phyloP scores from a whole-genome alignment of 805 yeast genomes.

The Metschnikowia peoriensis region DNA sequence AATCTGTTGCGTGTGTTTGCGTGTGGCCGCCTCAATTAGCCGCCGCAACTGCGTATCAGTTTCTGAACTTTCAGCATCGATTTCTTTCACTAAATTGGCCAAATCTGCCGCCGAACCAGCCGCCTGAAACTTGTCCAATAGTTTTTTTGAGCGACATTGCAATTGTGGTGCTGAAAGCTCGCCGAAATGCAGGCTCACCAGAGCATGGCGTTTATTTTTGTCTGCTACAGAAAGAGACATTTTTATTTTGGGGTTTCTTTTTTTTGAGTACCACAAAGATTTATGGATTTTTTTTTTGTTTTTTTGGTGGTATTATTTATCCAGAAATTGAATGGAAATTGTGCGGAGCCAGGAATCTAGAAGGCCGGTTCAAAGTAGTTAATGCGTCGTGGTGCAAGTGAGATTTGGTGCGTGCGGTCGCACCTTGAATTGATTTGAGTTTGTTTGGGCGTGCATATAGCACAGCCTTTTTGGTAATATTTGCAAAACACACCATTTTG shows the following conservation, averaged over 20 bases:
- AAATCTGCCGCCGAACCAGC: constrained; percentile 32
- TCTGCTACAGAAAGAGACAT: background rate
- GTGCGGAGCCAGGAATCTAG: too few relatives aligned
- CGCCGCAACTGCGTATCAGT: constrained; percentile 29
- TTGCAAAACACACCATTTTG: too few relatives aligned
- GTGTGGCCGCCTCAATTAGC: constrained; percentile 24
- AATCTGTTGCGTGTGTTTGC: constrained; percentile 36
- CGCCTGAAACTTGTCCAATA: constrained; percentile 15
- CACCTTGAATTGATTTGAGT: too few relatives aligned
- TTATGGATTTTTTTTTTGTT: too few relatives aligned
- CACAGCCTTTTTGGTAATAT: too few relatives aligned
- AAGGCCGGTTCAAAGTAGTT: too few relatives aligned
- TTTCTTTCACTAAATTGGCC: constrained; percentile 22
- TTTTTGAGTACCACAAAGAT: too few relatives aligned
- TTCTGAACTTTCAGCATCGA: constrained; percentile 25
- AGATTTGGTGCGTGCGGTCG: too few relatives aligned
- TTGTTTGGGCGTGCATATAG: too few relatives aligned
- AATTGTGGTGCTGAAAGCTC: constrained; percentile 11
- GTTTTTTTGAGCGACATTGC: constrained; percentile 5
- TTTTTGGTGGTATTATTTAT: too few relatives aligned
- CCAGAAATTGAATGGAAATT: too few relatives aligned
- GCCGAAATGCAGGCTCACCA: constrained; percentile 13
- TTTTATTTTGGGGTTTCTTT: background rate
- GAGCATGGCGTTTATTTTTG: background rate
- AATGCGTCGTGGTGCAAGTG: too few relatives aligned